Evolutionary conservation across 345 rosid genomes (phyloP), one percentile per base, ranked within the genome.

Genomic region (Populus pruinosa): DNA sequence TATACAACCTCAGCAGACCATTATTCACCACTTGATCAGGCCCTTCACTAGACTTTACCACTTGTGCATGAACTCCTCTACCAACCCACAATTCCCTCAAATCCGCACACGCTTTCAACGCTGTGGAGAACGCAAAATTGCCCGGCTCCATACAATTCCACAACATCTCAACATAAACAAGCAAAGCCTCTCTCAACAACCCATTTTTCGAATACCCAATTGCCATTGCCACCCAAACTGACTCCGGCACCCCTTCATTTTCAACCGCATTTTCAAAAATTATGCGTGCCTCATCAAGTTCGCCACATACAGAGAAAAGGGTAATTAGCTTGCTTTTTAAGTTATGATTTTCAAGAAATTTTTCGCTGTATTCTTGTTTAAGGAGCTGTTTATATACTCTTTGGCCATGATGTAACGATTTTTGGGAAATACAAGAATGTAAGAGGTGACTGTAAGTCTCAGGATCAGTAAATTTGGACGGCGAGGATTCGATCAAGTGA

Each of bases 151-250:
- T 64, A 77, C 50, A 80, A n/a, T 70, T 75, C 74, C 49, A 73
- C 80, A 86, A 27, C 88, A 88, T 86, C 14, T 78, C 73, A 0
- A 78, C 49, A 55, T 86, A 86, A 53, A 85, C 75, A 63, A 69
- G 10, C 66, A 88, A 47, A 76, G 91, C 87, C 7, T 84, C 87
- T 36, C 69, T 49, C 11, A 85, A 82, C 29, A 31, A 72, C 20
- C 83, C 79, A 62, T 86, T 86, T 74, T 82, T 80, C 8, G 87
- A 83, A 70, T 75, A 84, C 39, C 87, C 91, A 78, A 86, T 86
- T n/a, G 87, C 87, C 89, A 88, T 81, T 39, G 91, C 89, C 27
- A 83, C 82, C 87, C 86, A 88, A 0, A 88, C 76, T 49, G 87
- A 79, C 69, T 88, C 90, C 6, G 78, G 27, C 10, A 72, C 78